Evolutionary conservation across 2,329 filamentous ascomycete genomes (phyloP), one percentile per base, ranked within the genome.

Genomic region (Neodidymelliopsis sp.): DNA sequence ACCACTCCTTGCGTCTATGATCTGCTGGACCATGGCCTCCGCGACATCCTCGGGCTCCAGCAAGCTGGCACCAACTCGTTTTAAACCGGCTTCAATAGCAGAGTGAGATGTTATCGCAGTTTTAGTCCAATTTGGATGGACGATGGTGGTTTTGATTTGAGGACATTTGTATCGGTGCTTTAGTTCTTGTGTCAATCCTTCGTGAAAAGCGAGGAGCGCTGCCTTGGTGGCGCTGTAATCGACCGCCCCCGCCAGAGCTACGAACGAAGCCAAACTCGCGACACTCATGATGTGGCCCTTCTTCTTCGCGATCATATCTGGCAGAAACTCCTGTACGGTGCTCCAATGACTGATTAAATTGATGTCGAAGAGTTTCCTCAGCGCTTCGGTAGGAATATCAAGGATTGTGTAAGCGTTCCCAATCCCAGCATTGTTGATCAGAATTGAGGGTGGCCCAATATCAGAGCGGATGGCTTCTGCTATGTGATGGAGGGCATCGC

Each of bases 21-120:
- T 72, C 55, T 79, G 76, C 39, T 72, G 67, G 2, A 77, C 73
- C 45, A 79, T 74, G 11, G 72, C 71, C 47, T 76, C 66, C 13
- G 72, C 67, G 6, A 79, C 74, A 30, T 70, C 56, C 42, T 73
- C 58, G 10, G 76, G 67, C 13, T 75, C 68, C 19, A 78, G 57
- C 6, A 79, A 57, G 12, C 60, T 55, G 6, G 57, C 60, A 8
- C 69, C 65, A 3, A 60, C 57, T 10, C 57, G 60, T 42, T 68
- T 55, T 16, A 79, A 58, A 2, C 69, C 59, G 6, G 62, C 48
- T 24, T 67, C 57, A 41, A 73, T 60, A 0, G 57, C 52, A 10
- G 54, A 44, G 22, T 63, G 59, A 8, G 67, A 50, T 27, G 63
- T 66, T 2, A 71, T 71, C 50, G 77, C 66, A 1, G 76, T 77